Evolutionary conservation across 2,329 filamentous ascomycete species (phyloP).

Genomic region (Pseudogymnoascus sp.): DNA sequence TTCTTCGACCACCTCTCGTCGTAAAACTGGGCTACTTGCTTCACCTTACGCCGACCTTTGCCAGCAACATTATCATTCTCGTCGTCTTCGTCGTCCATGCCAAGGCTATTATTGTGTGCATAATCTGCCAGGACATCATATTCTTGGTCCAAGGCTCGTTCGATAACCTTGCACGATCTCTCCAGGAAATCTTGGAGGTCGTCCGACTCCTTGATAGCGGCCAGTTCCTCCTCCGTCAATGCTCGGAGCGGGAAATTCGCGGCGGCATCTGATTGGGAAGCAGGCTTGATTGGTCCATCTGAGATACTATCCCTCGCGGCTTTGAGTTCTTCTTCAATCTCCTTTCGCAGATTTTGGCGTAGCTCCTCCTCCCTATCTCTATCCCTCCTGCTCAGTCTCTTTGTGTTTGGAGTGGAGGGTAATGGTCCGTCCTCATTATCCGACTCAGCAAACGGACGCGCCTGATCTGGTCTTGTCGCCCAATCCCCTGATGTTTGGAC

Average conservation of each 20-base stretch:
- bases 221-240: slow-evolving; percentile 75
- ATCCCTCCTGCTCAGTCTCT: slow-evolving; percentile 70
- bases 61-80: slow-evolving; percentile 62
- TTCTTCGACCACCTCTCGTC: slow-evolving; percentile 96
- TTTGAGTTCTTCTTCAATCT: slow-evolving; percentile 88
- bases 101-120: slow-evolving; percentile 65
- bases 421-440: slow-evolving; percentile 56
- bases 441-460: slow-evolving; percentile 45
- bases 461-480: slow-evolving; percentile 46
- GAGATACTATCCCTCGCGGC: slow-evolving; percentile 56
- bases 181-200: slow-evolving; percentile 96
- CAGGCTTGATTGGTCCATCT: slow-evolving; percentile 41
- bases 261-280: slow-evolving; percentile 37
- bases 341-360: slow-evolving; percentile 70
- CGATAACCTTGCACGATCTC: slow-evolving; percentile 91
- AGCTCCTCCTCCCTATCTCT: slow-evolving; percentile 84
- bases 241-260: slow-evolving; percentile 69
- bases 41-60: slow-evolving; percentile 66
- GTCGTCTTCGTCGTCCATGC: slow-evolving; percentile 74
- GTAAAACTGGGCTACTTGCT: slow-evolving; percentile 87
- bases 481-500: slow-evolving; percentile 83
- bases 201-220: slow-evolving; percentile 81
- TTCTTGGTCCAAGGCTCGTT: slow-evolving; percentile 87
- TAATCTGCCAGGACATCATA: slow-evolving; percentile 97
- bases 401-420: slow-evolving; percentile 49